Evolutionary conservation across 163 green algal species (phyloP).

Genomic region (Scenedesmus sp.): DNA sequence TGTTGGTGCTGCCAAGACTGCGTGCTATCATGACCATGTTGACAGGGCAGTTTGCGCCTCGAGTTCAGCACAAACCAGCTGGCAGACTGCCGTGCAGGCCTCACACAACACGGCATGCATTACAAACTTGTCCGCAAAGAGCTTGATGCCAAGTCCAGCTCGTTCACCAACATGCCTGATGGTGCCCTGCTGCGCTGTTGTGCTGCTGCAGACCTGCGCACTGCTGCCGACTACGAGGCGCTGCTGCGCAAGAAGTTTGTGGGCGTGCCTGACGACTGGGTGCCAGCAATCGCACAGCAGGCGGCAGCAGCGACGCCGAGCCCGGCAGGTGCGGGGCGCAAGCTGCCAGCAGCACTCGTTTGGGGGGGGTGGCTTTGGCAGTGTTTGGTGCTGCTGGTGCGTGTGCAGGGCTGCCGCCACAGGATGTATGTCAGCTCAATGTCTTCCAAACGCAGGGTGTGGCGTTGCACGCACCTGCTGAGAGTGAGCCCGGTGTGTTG

Average conservation of each 20-base stretch:
- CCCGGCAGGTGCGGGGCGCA: constrained; percentile 44
- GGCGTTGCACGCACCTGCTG: not conserved
- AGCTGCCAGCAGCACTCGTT: not conserved
- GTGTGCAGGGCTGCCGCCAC: not conserved
- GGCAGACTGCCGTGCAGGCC: not conserved
- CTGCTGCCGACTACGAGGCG: constrained; percentile 48
- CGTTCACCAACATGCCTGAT: not conserved
- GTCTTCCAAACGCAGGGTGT: not conserved
- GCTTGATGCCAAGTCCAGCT: not conserved
- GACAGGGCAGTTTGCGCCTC: not conserved
- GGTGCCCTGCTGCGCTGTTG: not conserved
- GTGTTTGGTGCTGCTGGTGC: not conserved
- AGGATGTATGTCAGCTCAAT: not conserved
- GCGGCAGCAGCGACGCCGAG: constrained; percentile 26
- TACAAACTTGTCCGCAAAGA: too few relatives aligned
- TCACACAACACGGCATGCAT: not conserved
- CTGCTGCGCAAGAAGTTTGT: constrained; percentile 58
- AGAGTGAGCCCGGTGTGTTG: not conserved
- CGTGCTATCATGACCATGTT: not conserved
- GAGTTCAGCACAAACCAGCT: not conserved
- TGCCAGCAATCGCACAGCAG: constrained; percentile 55
- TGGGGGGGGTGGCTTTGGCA: not conserved
- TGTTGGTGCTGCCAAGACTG: not conserved
- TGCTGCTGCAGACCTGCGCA: constrained; percentile 20
- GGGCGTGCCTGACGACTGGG: constrained; percentile 59